These are phyloP conservation scores for Chrysopogon serrulatus DNA, from an alignment of 176 grass and related monocot species.

Conservation along the genomic window DNA sequence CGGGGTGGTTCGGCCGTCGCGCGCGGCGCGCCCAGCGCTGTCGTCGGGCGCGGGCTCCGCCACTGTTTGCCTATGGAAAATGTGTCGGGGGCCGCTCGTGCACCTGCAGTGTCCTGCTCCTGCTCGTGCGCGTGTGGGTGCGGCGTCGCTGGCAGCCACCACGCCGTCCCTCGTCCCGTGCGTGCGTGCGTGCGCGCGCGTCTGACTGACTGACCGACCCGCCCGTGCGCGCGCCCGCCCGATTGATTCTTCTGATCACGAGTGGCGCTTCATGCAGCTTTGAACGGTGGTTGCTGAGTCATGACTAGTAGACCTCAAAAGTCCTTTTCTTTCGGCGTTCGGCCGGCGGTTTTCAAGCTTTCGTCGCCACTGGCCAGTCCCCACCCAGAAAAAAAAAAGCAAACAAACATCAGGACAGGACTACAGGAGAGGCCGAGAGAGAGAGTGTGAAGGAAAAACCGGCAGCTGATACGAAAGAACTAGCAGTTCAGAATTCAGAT, in stretches of 20 bases:
- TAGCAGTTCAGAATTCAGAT: background rate
- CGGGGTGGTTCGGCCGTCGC: constrained; percentile 29
- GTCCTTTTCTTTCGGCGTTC: background rate
- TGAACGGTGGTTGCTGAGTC: background rate
- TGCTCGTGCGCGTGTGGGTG: background rate
- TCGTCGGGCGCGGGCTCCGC: too few species aligned
- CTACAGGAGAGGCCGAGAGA: too few species aligned
- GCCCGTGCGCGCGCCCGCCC: too few species aligned
- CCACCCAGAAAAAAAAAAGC: background rate
- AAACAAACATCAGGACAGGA: too few species aligned
- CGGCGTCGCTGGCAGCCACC: background rate
- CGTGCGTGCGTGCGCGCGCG: too few species aligned
- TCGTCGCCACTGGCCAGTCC: background rate
- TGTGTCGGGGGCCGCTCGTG: constrained; percentile 25
- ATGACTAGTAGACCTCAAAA: background rate
- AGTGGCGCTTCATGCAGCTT: background rate
- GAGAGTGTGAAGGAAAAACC: background rate
- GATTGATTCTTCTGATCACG: background rate
- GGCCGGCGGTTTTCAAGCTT: background rate
- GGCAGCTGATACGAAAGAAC: background rate
- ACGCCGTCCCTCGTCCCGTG: background rate
- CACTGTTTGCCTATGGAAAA: constrained; percentile 14
- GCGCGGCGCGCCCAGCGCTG: constrained; percentile 8
- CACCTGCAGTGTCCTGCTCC: too few species aligned
- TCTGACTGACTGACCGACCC: too few species aligned